Evolutionary conservation across 2,329 filamentous ascomycete genomes (phyloP).

Genomic region (Chrysosporium queenslandicum): DNA sequence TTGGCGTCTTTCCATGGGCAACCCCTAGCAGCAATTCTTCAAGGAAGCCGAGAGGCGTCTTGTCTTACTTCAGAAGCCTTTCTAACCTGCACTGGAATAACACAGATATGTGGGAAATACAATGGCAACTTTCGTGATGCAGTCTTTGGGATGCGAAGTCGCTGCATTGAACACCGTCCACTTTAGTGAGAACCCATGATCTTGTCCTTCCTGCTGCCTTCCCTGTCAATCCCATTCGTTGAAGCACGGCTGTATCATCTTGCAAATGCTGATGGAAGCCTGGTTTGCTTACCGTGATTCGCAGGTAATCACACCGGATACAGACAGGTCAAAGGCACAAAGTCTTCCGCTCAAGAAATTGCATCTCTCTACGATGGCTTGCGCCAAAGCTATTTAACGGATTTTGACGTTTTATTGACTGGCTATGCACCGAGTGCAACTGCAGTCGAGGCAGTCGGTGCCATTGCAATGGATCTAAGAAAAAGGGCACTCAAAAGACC

Average conservation of each 20-base stretch:
- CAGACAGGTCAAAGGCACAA: slow-evolving; percentile 74
- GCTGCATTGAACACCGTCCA: slow-evolving; percentile 92
- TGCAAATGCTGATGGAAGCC: no score
- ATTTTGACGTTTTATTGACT: slow-evolving; percentile 89
- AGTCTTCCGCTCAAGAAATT: slow-evolving; percentile 72
- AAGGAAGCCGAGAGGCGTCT: no score
- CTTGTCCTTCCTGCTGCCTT: neutral
- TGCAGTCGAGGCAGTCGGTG: slow-evolving; percentile 71
- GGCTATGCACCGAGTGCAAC: slow-evolving; percentile 87
- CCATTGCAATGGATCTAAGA: slow-evolving; percentile 72
- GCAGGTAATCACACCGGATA: slow-evolving; percentile 93
- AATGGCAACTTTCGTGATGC: slow-evolving; percentile 90
- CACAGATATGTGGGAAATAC: slow-evolving; percentile 92
- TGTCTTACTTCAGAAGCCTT: neutral
- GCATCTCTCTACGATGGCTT: slow-evolving; percentile 74
- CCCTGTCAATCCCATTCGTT: neutral
- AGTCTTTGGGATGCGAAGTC: slow-evolving; percentile 86
- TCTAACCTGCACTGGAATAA: neutral
- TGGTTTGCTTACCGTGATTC: neutral
- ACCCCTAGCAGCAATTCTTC: no score
- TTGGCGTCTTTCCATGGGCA: no score
- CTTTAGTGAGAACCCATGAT: slow-evolving; percentile 59
- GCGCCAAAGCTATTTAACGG: slow-evolving; percentile 69
- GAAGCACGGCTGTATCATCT: neutral
- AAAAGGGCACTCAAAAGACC: slow-evolving; percentile 51